These are phyloP conservation scores for Colletotrichum chlorophyti DNA, from an alignment of 2,329 filamentous ascomycete species.

Conservation along the genomic window DNA sequence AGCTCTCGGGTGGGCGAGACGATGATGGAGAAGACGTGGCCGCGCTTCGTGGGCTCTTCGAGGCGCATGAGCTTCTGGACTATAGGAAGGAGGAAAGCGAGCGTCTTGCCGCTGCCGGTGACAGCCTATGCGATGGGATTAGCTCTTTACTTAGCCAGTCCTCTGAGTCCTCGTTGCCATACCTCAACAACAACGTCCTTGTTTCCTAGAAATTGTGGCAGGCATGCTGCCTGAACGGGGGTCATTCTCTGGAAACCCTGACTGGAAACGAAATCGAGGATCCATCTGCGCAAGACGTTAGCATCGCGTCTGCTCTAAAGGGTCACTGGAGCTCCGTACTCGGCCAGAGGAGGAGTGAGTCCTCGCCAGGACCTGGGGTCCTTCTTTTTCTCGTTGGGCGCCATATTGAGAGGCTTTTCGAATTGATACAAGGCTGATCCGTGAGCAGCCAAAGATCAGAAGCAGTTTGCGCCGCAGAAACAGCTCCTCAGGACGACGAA, in stretches of 20 bases:
- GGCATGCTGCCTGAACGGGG: conserved; percentile 91
- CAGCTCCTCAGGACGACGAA: background rate
- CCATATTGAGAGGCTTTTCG: conserved; percentile 34
- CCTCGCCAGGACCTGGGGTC: conserved; percentile 54
- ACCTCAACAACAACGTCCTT: conserved; percentile 93
- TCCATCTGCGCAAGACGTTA: conserved; percentile 82
- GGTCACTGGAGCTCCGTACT: conserved; percentile 25
- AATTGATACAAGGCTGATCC: background rate
- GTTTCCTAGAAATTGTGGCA: conserved; percentile 86
- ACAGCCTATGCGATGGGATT: conserved; percentile 73
- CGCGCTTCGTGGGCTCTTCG: conserved; percentile 83
- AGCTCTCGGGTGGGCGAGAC: conserved; percentile 94
- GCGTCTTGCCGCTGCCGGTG: conserved; percentile 89
- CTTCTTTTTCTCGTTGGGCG: conserved; percentile 47
- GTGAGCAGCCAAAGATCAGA: background rate
- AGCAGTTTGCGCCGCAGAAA: background rate
- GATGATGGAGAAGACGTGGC: conserved; percentile 90
- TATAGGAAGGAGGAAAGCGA: conserved; percentile 79
- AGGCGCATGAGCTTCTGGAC: conserved; percentile 82
- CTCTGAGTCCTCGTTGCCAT: background rate
- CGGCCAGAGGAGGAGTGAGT: conserved; percentile 46
- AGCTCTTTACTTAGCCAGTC: too few relatives aligned
- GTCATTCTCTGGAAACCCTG: conserved; percentile 91
- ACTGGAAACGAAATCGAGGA: conserved; percentile 79
- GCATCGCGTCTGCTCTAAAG: conserved; percentile 68